phyloP scores from a whole-genome alignment of 768 basidiomycete genomes.

The Termitomyces sp. region DNA sequence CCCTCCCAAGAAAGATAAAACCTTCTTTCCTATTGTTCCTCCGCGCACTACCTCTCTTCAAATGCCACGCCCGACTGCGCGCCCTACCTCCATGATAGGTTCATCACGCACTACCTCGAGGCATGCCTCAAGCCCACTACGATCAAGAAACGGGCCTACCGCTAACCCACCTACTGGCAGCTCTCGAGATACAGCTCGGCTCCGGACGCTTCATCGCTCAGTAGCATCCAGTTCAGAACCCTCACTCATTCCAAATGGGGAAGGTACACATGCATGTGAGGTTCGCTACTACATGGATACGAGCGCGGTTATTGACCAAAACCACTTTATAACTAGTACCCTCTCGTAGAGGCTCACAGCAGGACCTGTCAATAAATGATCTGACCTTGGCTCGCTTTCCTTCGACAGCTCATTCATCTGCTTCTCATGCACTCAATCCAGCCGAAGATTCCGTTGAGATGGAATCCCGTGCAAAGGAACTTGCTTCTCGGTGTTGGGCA shows the following conservation, averaged over 20 bases:
- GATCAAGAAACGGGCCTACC: slow-evolving; percentile 34
- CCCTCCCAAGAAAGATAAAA: slow-evolving; percentile 15
- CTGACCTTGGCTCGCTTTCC: slow-evolving; percentile 37
- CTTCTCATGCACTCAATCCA: slow-evolving; percentile 31
- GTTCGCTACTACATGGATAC: not conserved
- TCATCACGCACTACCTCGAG: slow-evolving; percentile 30
- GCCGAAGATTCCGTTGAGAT: slow-evolving; percentile 57
- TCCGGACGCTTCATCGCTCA: slow-evolving; percentile 64
- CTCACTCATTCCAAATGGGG: slow-evolving; percentile 56
- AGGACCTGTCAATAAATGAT: slow-evolving; percentile 52
- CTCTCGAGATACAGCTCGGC: slow-evolving; percentile 29
- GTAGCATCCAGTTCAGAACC: slow-evolving; percentile 79
- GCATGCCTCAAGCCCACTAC: slow-evolving; percentile 36
- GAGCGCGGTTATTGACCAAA: not conserved
- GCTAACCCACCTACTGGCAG: slow-evolving; percentile 19
- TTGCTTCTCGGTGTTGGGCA: slow-evolving; percentile 76
- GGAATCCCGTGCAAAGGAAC: slow-evolving; percentile 59
- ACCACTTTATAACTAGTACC: slow-evolving; percentile 11
- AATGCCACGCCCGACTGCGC: slow-evolving; percentile 24
- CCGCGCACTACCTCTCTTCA: slow-evolving; percentile 48
- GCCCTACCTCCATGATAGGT: slow-evolving; percentile 17
- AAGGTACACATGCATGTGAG: slow-evolving; percentile 47
- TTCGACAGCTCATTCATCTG: slow-evolving; percentile 40
- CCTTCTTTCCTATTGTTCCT: slow-evolving; percentile 33
- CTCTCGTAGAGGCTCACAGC: slow-evolving; percentile 36